Base-by-base conservation (phyloP, 768 basidiomycete genomes). In the Boletellus sp. region DNA sequence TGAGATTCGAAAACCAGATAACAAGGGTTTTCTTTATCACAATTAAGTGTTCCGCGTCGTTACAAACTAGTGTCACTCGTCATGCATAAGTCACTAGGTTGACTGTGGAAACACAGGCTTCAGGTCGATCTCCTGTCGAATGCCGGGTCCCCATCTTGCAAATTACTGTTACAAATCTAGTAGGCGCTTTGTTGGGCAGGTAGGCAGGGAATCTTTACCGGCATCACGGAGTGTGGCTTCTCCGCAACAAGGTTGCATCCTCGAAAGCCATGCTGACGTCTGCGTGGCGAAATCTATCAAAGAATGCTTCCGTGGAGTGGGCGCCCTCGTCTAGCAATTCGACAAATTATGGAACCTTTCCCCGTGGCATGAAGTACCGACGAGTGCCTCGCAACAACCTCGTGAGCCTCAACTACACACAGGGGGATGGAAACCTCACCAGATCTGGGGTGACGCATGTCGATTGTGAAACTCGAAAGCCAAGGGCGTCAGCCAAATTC, bases 391-490 rank as follows among this genome's bases (percentile, higher is more conserved):
- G 16, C 34, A 28, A 47, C 20, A 19, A 42, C 13, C 44, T 45
- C 19, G 12, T 24, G 1, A 19, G 31, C 33, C 32, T 32, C 15
- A 24, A 31, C 8, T 20, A 8, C 19, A 37, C 26, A 9, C 48
- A 67, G 61, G 83, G 81, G n/a, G 84, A 86, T 51, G 82, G 85
- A 23, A 84, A 84, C 56, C 20, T 84, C 32, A n/a, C 34, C 43
- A 23, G 32, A 44, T 44, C 10, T 34, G 22, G 23, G 31, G 43
- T 22, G 20, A 12, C 43, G 20, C 13, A 86, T 57, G 83, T 87
- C 45, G 80, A 87, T 69, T 86, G 83, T 65, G 68, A 76, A 48
- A 85, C 84, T 4, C 85, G 83, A 66, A 73, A 80, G 67, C 83
- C 15, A 86, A 87, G 59, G 78, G 77, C 7, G 15, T 84, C 80